Percentiles rank a stretch among this genome's conserved stretches.
phyloP scores from a whole-genome alignment of 2,329 filamentous ascomycete genomes.

The Plenodomus biglobosus region DNA sequence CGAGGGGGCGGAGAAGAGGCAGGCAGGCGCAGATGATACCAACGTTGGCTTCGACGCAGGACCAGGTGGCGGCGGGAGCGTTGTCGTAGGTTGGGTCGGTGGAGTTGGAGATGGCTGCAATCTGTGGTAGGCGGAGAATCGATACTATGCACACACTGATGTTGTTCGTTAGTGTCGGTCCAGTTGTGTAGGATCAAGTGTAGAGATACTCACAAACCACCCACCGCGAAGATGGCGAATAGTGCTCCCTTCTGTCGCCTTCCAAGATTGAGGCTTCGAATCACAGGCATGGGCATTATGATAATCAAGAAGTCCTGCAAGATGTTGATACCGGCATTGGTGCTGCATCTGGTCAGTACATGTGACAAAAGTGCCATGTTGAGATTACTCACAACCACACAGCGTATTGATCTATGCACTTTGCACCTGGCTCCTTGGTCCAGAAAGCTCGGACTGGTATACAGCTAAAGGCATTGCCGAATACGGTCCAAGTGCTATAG shows the following conservation, averaged over 20 bases:
- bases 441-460: conserved; percentile 38
- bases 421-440: conserved; percentile 28
- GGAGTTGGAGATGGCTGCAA: conserved; percentile 36
- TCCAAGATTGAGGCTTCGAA: conserved; percentile 39
- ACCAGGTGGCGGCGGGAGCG: conserved; percentile 36
- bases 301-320: conserved; percentile 39
- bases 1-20: conserved; percentile 31
- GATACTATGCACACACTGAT: conserved; percentile 40
- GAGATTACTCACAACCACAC: conserved; percentile 27
- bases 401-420: conserved; percentile 35
- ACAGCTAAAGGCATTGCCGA: conserved; percentile 38
- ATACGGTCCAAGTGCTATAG: conserved; percentile 37
- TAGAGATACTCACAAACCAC: conserved; percentile 42
- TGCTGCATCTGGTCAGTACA: conserved; percentile 1
- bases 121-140: conserved; percentile 38
- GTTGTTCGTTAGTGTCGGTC: conserved; percentile 3
- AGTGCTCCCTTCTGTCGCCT: conserved; percentile 42
- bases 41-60: conserved; percentile 34
- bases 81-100: conserved; percentile 37
- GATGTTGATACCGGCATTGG: conserved; percentile 38
- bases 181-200: neutral
- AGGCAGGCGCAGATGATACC: conserved; percentile 42
- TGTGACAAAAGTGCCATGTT: neutral
- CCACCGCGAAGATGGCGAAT: conserved; percentile 43
- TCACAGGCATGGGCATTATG: conserved; percentile 39